Percentiles rank a stretch among this genome's conserved stretches.
phyloP scores from a whole-genome alignment of 2,329 filamentous ascomycete genomes.

The Botrytis deweyae region DNA sequence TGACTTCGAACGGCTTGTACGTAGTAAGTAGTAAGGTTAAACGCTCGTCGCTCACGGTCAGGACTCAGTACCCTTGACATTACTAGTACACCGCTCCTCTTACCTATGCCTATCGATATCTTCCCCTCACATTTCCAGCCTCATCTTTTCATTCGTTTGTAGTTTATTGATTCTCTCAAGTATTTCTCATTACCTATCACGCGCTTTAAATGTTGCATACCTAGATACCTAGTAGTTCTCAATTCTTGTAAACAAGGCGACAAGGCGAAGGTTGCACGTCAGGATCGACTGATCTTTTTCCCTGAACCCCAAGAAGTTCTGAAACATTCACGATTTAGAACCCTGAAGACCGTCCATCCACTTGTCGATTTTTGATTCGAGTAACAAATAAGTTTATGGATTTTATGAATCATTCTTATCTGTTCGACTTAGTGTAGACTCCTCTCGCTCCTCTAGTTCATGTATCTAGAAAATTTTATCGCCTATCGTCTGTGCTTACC shows the following conservation, averaged over 20 bases:
- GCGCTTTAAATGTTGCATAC: background rate
- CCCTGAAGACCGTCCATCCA: slow-evolving; percentile 16
- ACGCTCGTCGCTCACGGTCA: slow-evolving; percentile 7
- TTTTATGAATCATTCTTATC: slow-evolving; percentile 13
- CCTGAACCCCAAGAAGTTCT: slow-evolving; percentile 1
- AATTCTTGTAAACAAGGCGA: background rate
- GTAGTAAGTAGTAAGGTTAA: background rate
- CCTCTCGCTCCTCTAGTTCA: slow-evolving; percentile 11
- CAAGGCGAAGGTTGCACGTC: background rate
- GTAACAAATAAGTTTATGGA: background rate
- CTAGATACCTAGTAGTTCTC: background rate
- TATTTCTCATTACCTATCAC: background rate
- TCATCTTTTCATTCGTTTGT: slow-evolving; percentile 22
- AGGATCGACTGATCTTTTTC: slow-evolving; percentile 4
- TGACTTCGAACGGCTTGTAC: background rate
- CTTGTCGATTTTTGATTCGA: slow-evolving; percentile 21
- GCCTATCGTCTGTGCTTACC: slow-evolving; percentile 9
- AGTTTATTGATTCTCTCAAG: background rate
- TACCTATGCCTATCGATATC: background rate
- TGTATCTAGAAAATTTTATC: background rate
- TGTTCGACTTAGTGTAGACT: background rate
- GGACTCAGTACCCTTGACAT: slow-evolving; percentile 7
- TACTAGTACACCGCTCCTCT: slow-evolving; percentile 20
- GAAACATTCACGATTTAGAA: slow-evolving; percentile 10
- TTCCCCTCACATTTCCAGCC: slow-evolving; percentile 7